Base-by-base conservation (phyloP, 441 rosid genomes). In the Hura crepitans region DNA sequence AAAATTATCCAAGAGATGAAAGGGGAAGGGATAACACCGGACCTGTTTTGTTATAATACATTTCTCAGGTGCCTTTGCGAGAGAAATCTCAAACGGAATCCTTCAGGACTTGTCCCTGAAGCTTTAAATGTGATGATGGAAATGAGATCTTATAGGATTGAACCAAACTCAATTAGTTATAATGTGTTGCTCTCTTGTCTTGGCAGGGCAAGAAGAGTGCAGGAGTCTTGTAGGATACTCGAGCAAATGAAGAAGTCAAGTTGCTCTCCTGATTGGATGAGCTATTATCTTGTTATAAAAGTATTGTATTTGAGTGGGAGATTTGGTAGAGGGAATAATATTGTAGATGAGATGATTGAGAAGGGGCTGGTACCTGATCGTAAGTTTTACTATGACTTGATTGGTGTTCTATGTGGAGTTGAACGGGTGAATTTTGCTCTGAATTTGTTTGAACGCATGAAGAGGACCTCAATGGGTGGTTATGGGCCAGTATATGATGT, bases 101-200 rank as follows among this genome's bases (percentile, higher is more conserved):
- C 94, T 10, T 90, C 97, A 12, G 94, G 92, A 47, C 91, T 89
- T 57, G 88, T 89, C 69, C 92, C 94, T 28, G 96, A 90, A 74
- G 84, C 97, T 75, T 66, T 90, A 81, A 90, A 93, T 77, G 81
- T 93, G 77, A 85, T 90, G 96, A 83, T 86, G 82, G 96, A 93
- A 71, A 93, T 87, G 96, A 86, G 87, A 66, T 83, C 89, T 42
- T 72, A 81, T 56, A 79, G 68, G 47, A 75, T 89, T 60, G 71
- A 78, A 45, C 92, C 98, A 39, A 87, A 82, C 22, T 81, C 86
- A 4, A 68, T 85, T 50, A 93, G 90, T 75, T 89, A 86, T 76
- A 93, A 93, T 57, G 77, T 85, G 68, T 68, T 89, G 90, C 91
- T 93, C 42, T 86, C 93, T 51, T 86, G 89, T 72, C 82, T 90